Evolutionary conservation across 176 grass and related monocot genomes (phyloP).

Genomic region (Chrysopogon serrulatus): DNA sequence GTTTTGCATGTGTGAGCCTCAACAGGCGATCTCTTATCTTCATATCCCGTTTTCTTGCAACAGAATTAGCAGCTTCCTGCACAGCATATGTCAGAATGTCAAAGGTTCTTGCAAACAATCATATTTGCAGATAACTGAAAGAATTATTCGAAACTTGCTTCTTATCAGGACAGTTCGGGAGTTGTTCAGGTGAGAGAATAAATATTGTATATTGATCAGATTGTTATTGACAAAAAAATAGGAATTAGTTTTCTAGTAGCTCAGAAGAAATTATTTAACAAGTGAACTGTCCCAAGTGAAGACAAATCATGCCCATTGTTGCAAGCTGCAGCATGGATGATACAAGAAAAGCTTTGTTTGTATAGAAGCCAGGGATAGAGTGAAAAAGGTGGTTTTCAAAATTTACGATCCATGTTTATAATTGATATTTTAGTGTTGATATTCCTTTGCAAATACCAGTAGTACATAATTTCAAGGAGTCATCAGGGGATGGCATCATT

Average conservation of each 20-base stretch:
- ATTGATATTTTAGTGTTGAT: neutral
- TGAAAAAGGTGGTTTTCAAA: no score
- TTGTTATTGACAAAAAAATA: neutral
- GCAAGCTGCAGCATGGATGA: neutral
- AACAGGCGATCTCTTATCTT: constrained; percentile 66
- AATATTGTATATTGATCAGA: neutral
- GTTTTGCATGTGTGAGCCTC: constrained; percentile 70
- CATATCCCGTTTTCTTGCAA: constrained; percentile 45
- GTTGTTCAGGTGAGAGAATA: neutral
- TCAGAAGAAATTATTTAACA: neutral
- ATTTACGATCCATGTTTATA: neutral
- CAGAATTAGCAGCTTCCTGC: constrained; percentile 67
- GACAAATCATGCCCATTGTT: neutral
- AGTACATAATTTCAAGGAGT: neutral
- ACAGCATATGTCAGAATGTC: neutral
- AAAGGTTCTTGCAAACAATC: neutral
- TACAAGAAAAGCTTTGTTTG: neutral
- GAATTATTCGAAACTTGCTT: neutral
- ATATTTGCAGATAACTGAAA: neutral
- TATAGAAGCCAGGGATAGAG: neutral
- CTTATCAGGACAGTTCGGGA: neutral
- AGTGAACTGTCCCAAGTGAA: neutral
- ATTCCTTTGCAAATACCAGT: neutral
- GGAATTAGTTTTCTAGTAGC: neutral
- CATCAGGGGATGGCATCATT: neutral